These are phyloP conservation scores for Syzygium aromaticum DNA, from an alignment of 345 rosid species.

Conservation along the genomic window DNA sequence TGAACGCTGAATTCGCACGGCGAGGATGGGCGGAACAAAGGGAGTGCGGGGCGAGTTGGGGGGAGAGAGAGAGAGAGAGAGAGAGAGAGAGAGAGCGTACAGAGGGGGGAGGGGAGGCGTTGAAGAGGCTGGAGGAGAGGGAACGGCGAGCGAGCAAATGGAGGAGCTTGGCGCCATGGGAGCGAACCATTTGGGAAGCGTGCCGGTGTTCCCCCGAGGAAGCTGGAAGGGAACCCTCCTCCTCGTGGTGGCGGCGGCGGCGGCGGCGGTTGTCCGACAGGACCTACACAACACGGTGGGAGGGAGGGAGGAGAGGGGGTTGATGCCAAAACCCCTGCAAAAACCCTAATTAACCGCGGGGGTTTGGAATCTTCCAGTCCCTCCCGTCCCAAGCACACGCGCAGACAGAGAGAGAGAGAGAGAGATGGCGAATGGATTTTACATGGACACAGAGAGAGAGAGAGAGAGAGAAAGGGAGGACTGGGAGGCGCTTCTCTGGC, in stretches of 20 bases:
- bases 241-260: too few species aligned
- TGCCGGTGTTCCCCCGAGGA: neutral
- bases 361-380: constrained; percentile 2
- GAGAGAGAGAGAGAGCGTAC: constrained; percentile 13
- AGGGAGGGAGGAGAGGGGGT: neutral
- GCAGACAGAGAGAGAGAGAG: neutral
- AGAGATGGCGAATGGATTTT: neutral
- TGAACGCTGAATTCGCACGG: neutral
- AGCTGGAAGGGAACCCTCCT: neutral
- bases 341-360: constrained; percentile 15
- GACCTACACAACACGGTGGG: neutral
- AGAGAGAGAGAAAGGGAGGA: too few species aligned
- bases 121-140: constrained; percentile 18
- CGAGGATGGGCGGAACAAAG: neutral
- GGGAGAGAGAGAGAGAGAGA: neutral
- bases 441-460: neutral
- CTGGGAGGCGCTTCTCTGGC: neutral
- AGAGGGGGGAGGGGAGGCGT: constrained; percentile 15
- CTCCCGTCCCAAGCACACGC: neutral
- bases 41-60: neutral
- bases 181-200: constrained; percentile 37
- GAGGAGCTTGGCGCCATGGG: constrained; percentile 53
- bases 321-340: constrained; percentile 18
- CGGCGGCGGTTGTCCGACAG: too few species aligned
- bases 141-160: constrained; percentile 43